Evolutionary conservation across 331 rosid genomes (phyloP).

Genomic region (Acacia pycnantha): DNA sequence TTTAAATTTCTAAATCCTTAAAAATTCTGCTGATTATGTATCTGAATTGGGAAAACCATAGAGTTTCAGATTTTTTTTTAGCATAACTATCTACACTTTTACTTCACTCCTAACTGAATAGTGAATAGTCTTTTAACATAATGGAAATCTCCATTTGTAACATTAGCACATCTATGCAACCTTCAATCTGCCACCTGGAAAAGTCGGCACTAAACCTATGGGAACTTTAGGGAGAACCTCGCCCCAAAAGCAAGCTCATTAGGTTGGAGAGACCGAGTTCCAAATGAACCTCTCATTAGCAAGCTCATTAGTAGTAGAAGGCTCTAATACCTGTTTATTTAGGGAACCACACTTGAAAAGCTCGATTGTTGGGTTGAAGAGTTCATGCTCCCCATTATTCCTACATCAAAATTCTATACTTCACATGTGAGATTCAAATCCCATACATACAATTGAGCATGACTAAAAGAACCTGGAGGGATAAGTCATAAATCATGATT

Average conservation of each 20-base stretch:
- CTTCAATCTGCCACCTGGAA: conserved; percentile 1
- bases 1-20: conserved; percentile 11
- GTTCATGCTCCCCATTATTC: neutral
- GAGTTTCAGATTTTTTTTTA: conserved; percentile 11
- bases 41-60: conserved; percentile 18
- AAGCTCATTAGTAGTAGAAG: neutral
- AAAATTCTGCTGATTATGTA: neutral
- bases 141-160: neutral
- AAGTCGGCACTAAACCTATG: conserved; percentile 2
- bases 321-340: neutral
- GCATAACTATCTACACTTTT: neutral
- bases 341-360: neutral
- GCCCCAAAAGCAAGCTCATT: neutral
- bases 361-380: neutral
- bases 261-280: neutral
- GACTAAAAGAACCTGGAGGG: neutral
- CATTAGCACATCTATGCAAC: neutral
- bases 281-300: neutral
- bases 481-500: neutral
- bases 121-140: neutral
- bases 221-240: neutral
- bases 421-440: neutral
- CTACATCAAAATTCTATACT: neutral
- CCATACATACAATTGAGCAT: neutral
- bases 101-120: conserved; percentile 10